Evolutionary conservation across 106 monocot species (phyloP), one percentile per base, ranked within the genome.

Genomic region (Chionographis japonica): DNA sequence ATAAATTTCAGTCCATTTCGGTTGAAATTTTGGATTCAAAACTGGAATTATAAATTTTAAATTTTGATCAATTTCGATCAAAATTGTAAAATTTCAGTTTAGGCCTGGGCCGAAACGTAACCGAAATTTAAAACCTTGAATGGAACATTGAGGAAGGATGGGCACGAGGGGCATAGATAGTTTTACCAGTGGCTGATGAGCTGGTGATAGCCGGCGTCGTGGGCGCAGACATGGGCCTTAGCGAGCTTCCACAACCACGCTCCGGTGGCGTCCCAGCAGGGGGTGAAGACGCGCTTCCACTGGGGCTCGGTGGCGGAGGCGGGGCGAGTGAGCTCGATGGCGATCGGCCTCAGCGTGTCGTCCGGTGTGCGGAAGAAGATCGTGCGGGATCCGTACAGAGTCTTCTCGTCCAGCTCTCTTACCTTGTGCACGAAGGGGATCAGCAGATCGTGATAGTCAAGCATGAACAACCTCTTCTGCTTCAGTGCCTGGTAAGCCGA

Each of bases 181-280:
- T n/a, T n/a, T 60, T 62, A 88, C 95, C 95, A 91, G 73, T 95
- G 95, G 68, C 35, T 76, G 59, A 86, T 77, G 10, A 95, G 87
- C 67, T 95, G 86, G 67, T 95, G 95, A 63, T 62, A 67, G 46
- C 91, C 95, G 0, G 88, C 9, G 65, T 95, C 95, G 35, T 95
- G 79, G 7, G 88, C 52, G 3, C 40, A 60, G 14, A 80, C 91
- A 37, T 95, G 88, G 9, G 55, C 65, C 54, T 91, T 95, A 11
- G 91, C 95, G 17, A 91, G 75, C 66, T 66, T 74, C 95, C 95
- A 95, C 2, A 95, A 74, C 91, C 88, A 95, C 3, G 77, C 16
- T 2, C 51, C 63, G 1, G 88, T 91, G 37, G 88, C 75, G 40
- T 95, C 79, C 39, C 52, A 72, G 2, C 36, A 1, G 37, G 37